Evolutionary conservation across 1,284 basidiomycete genomes (phyloP), one percentile per base, ranked within the genome.

Genomic region (Salmacisia buchloeana): DNA sequence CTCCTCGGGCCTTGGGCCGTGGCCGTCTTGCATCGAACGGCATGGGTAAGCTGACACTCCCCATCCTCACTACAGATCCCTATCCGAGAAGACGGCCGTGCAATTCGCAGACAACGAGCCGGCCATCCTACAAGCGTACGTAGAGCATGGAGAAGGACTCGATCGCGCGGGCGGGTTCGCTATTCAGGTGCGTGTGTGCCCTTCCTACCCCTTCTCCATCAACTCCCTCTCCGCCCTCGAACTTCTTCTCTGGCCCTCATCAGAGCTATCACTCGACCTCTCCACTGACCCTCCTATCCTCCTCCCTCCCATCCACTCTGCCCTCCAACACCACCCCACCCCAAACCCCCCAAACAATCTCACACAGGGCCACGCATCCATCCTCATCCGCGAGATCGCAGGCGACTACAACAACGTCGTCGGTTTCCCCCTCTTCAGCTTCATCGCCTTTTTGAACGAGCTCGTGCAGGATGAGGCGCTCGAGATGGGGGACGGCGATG

Each of bases 131-230:
- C 78, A 90, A 69, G 91, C 92, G 0, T 97, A 97, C 74, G 91
- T 89, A 34, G 88, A 92, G 35, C 89, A 85, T 60, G 89, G 88
- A 1, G 94, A 98, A 81, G 94, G 94, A 0, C 79, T 89, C 54
- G 92, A 96, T 76, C 85, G 92, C 23, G 94, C 94, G 0, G 94
- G 94, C 3, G 94, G 94, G 0, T 97, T 97, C 78, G 92, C 92
- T 2, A 88, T 94, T 54, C 94, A 97, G 84, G 91, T 91, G 69
- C 62, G 81, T 35, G 0, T 2, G 35, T 1, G 7, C n/a, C 56
- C 33, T 10, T 23, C 18, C 21, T 6, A 7, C 35, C 2, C 34
- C 9, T 15, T 35, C 54, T 57, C 5, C 9, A 34, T 43, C 15
- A 4, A 15, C 18, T n/a, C 46, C 46, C 27, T 52, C 6, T 6